These are phyloP conservation scores for Cercospora brassicicola DNA, from an alignment of 2,329 filamentous ascomycete species.

Conservation along the genomic window DNA sequence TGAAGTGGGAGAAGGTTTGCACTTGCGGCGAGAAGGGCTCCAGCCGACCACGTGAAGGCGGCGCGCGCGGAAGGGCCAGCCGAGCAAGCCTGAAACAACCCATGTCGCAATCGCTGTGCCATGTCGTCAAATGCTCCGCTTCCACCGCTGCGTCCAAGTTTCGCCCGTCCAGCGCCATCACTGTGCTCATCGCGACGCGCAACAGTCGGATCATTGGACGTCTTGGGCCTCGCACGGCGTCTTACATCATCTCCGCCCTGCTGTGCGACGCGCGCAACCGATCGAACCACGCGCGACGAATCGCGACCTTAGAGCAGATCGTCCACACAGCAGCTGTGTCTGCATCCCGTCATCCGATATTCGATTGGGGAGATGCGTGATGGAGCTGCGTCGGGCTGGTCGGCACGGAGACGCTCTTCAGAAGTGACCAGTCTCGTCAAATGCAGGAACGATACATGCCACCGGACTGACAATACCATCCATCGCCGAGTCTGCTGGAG, in stretches of 20 bases:
- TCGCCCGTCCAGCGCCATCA: background rate
- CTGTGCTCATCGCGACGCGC: background rate
- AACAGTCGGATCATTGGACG: background rate
- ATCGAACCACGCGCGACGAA: background rate
- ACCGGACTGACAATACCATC: background rate
- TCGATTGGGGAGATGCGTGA: background rate
- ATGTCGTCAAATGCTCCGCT: conserved; percentile 16
- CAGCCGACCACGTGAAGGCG: conserved; percentile 5
- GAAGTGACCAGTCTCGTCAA: background rate
- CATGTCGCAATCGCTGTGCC: background rate
- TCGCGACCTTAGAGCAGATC: background rate
- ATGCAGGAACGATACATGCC: background rate
- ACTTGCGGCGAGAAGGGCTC: background rate
- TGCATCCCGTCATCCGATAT: background rate
- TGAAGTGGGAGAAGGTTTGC: conserved; percentile 18
- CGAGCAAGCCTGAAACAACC: conserved; percentile 3
- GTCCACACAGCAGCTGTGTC: background rate
- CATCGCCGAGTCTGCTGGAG: background rate
- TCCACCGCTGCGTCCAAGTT: background rate
- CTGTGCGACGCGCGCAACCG: conserved; percentile 1
- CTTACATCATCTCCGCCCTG: conserved; percentile 7
- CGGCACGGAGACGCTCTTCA: background rate
- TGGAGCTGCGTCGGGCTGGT: background rate
- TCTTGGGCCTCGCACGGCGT: background rate
- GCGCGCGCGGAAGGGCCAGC: background rate